phyloP scores from a whole-genome alignment of 148 eudicot genomes.

The Oxyria digyna region DNA sequence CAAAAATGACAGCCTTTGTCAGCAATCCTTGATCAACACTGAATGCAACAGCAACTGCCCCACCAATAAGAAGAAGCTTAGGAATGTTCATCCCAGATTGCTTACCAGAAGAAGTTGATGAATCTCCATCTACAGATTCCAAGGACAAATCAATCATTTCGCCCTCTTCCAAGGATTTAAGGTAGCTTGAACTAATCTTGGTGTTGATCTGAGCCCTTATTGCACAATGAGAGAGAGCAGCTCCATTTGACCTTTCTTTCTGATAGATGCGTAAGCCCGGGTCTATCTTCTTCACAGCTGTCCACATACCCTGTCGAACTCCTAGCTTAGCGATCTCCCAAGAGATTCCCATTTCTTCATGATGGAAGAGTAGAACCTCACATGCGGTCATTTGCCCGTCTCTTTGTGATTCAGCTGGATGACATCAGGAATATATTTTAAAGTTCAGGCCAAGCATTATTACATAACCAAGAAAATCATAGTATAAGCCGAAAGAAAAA shows the following conservation, averaged over 20 bases:
- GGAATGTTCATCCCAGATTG: conserved; percentile 39
- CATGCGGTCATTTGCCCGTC: conserved; percentile 56
- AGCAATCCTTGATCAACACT: conserved; percentile 59
- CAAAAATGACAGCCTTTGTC: conserved; percentile 55
- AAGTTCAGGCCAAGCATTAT: too few species aligned
- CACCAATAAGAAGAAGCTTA: conserved; percentile 59
- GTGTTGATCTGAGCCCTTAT: conserved; percentile 67
- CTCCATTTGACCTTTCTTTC: conserved; percentile 44
- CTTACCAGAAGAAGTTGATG: conserved; percentile 19
- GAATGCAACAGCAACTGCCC: conserved; percentile 59
- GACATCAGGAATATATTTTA: background rate
- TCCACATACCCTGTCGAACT: conserved; percentile 94
- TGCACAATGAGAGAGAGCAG: conserved; percentile 39
- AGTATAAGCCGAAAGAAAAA: too few species aligned
- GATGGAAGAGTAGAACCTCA: conserved; percentile 81
- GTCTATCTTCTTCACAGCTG: conserved; percentile 70
- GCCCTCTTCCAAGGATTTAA: conserved; percentile 25
- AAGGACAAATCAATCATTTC: conserved; percentile 13
- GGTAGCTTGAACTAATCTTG: conserved; percentile 37
- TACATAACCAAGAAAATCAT: too few species aligned
- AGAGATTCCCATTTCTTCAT: conserved; percentile 98
- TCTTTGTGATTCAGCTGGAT: conserved; percentile 59
- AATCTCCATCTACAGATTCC: conserved; percentile 15
- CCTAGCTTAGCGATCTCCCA: conserved; percentile 88
- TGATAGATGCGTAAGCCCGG: conserved; percentile 80